Evolutionary conservation across 108 stramenopile species (phyloP), one percentile per base, ranked within the genome.

Genomic region (Cyclostephanos tholiformis): DNA sequence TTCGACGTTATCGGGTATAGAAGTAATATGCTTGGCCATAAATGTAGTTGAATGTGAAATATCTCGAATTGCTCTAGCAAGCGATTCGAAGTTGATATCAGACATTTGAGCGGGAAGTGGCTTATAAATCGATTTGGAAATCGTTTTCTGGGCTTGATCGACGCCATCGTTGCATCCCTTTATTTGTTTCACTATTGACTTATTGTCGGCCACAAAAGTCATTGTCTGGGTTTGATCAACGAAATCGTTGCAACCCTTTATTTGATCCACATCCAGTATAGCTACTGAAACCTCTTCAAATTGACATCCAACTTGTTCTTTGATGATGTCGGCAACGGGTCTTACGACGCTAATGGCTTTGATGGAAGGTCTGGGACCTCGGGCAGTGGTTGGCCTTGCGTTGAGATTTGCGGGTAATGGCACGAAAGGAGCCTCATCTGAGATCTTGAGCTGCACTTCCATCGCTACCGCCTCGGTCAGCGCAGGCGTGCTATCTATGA

Each of bases 31-130:
- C 25, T 56, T 56, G 19, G 87, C 91, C 29, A 94, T 82, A 23
- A 88, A 88, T 12, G 81, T 83, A 4, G 89, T 87, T 29, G 75
- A 70, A 70, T 89, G 87, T 44, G 85, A 84, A 20, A 94, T 87
- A 30, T 65, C 19, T 55, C 91, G 90, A 53, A 94, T 73, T 14
- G 86, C 77, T 12, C 65, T 60, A 44, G 85, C 76, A 25, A 94
- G 65, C 12, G 83, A 65, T 11, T 76, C 67, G 22, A 90, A 58
- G 52, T 94, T 82, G 16, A 39, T 46, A 25, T 23, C 39, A 26
- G 74, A 65, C 49, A 66, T 29, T 75, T 46, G 19, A 46, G n/a
- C 12, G 27, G 72, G 68, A 43, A 61, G 32, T 4, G 32, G 4
- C 32, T 32, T 32, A 32, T 32, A 32, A 32, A 32, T 32, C 32